Base-by-base conservation (phyloP, 2,329 filamentous ascomycete species). In the Allantophomopsis cytisporea region DNA sequence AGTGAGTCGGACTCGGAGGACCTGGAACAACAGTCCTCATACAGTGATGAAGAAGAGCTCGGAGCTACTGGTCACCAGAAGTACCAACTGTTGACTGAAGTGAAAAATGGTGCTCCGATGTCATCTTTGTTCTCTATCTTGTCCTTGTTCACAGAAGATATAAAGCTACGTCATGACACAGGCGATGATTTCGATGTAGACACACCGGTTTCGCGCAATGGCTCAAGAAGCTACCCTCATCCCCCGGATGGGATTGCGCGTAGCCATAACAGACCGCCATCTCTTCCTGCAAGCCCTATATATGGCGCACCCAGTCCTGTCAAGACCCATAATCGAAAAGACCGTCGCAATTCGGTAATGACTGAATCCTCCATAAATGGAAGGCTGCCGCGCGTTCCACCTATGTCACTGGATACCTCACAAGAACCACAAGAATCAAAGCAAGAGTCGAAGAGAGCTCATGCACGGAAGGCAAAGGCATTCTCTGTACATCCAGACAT, bases 31-130 rank as follows among this genome's bases (percentile, higher is more conserved):
- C 63, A 64, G 21, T 70, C 68, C n/a, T 66, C 70, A 8, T 73
- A 73, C 4, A 71, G 72, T 43, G 81, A 83, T n/a, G 81, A 86
- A n/a, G 80, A 81, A 20, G 64, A 69, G 33, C 62, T 66, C 32
- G 61, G 68, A 23, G 60, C 71, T 5, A 73, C 74, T 30, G 73
- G 71, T 7, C 78, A 84, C 41, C 87, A 94, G 55, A 84, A 82
- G 23, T 98, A 98, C 53, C 91, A 96, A 56, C 71, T 98, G 31
- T 68, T 98, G 39, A 98, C 91, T 0, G 93, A 98, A 60, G 89
- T 98, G 39, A 93, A 91, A 53, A 98, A 98, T 52, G 91, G 91
- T 12, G 88, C 91, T 1, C 89, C 93, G 1, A 95, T 98, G 89
- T 98, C 91, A 5, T 98, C 91, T 0, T 63, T 98, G 2, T 98